A percentile compares a stretch with the other conserved stretches of the same genome.
Conservation (phyloP, 305 asterid genomes). For the Rubia tinctorum region DNA sequence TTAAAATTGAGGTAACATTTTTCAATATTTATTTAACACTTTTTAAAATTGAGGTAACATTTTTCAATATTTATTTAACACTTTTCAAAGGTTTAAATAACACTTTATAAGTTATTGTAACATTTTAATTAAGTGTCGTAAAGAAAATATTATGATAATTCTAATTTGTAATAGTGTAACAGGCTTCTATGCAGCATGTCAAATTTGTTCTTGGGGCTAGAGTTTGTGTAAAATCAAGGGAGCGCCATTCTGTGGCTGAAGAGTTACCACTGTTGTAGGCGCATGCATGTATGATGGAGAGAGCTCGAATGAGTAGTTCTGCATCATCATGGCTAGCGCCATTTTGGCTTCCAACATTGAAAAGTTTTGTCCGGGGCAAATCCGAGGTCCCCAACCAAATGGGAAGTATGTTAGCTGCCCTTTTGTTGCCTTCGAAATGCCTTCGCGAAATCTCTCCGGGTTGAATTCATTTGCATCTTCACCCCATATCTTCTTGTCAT, state of each 20-base stretch:
- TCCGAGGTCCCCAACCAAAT: slow-evolving; percentile 39
- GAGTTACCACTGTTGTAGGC: slow-evolving; percentile 19
- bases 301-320: slow-evolving; percentile 29
- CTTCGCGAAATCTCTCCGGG: slow-evolving; percentile 31
- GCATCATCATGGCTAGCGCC: slow-evolving; percentile 31
- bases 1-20: no score
- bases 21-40: no score
- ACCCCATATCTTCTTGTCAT: slow-evolving; percentile 22
- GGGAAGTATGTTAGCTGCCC: slow-evolving; percentile 25
- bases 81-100: no score
- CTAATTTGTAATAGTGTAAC: no score
- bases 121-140: no score
- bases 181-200: no score
- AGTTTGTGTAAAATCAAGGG: slow-evolving; percentile 29
- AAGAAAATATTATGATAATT: no score
- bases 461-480: slow-evolving; percentile 30
- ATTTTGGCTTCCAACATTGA: slow-evolving; percentile 41
- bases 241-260: slow-evolving; percentile 45
- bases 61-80: no score
- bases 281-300: slow-evolving; percentile 40
- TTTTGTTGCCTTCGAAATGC: slow-evolving; percentile 26
- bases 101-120: no score
- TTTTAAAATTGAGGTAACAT: no score
- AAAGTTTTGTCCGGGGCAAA: slow-evolving; percentile 38
- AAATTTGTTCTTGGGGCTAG: no score